These are phyloP conservation scores for Rhizophora mangle DNA, from an alignment of 345 rosid species.

Conservation along the genomic window DNA sequence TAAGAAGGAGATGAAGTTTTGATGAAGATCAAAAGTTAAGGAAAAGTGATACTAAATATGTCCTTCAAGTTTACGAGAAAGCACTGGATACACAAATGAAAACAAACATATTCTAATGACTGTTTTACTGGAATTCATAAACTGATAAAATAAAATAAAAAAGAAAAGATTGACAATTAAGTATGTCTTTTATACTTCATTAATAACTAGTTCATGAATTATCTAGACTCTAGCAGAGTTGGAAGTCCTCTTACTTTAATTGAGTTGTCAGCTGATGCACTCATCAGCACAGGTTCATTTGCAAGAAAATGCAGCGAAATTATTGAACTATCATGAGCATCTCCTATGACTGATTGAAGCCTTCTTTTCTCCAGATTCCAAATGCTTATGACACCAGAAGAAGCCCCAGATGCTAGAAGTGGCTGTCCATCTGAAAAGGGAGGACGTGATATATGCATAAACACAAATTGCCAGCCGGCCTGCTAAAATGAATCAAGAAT, in stretches of 20 bases:
- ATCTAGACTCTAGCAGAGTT: not conserved
- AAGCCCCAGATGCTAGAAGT: slow-evolving; percentile 89
- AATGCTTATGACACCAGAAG: slow-evolving; percentile 91
- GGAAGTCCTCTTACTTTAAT: slow-evolving; percentile 54
- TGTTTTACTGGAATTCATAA: no score
- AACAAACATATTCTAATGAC: no score
- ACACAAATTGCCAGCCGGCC: not conserved
- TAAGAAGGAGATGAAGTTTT: not conserved
- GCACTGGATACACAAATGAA: no score
- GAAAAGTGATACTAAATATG: not conserved
- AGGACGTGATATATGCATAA: slow-evolving; percentile 7
- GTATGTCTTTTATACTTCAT: no score
- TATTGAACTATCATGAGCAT: slow-evolving; percentile 88
- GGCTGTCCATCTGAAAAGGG: slow-evolving; percentile 77
- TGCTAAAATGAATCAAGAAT: not conserved
- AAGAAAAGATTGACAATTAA: no score
- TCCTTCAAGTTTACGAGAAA: no score
- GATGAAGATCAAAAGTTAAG: not conserved
- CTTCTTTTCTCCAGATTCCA: slow-evolving; percentile 96
- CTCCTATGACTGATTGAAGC: slow-evolving; percentile 81
- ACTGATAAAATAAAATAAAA: no score
- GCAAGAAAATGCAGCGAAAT: slow-evolving; percentile 83
- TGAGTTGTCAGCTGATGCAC: slow-evolving; percentile 93
- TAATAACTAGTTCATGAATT: no score
- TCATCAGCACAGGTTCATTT: slow-evolving; percentile 94